These are phyloP conservation scores for Diddensiella caesifluorescens DNA, from an alignment of 805 yeast genomes.

Conservation along the genomic window DNA sequence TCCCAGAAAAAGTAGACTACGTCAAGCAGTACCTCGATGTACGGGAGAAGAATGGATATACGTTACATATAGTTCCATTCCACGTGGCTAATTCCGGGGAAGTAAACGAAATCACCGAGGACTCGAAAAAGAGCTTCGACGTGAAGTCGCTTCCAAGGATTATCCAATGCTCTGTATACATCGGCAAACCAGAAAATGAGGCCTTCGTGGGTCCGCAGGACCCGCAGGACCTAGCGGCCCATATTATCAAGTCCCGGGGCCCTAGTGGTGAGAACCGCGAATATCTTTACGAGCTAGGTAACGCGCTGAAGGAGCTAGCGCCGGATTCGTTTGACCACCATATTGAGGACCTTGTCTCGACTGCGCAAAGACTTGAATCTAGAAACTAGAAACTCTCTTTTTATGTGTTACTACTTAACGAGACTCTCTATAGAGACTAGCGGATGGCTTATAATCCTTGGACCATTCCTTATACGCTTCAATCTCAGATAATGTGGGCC, in stretches of 20 bases:
- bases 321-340: conserved; percentile 40
- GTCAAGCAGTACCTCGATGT: conserved; percentile 68
- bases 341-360: conserved; percentile 33
- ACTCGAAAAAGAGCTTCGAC: background rate
- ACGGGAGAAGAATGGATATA: conserved; percentile 87
- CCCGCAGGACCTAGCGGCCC: conserved; percentile 51
- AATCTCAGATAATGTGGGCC: conserved; percentile 30
- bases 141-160: conserved; percentile 15
- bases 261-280: conserved; percentile 80
- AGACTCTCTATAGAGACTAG: too few relatives aligned
- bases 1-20: conserved; percentile 52
- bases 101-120: conserved; percentile 4
- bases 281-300: conserved; percentile 53
- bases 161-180: conserved; percentile 62
- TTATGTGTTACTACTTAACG: too few relatives aligned
- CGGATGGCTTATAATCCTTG: too few relatives aligned
- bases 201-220: conserved; percentile 84
- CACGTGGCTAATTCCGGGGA: conserved; percentile 35
- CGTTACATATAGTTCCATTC: conserved; percentile 62
- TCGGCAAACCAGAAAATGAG: conserved; percentile 74
- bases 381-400: too few relatives aligned
- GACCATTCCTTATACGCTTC: conserved; percentile 12
- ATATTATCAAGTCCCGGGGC: conserved; percentile 55
- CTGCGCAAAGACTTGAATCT: background rate
- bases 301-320: conserved; percentile 42